phyloP scores from a whole-genome alignment of 176 grass and related monocot genomes.

The Oryza meridionalis region DNA sequence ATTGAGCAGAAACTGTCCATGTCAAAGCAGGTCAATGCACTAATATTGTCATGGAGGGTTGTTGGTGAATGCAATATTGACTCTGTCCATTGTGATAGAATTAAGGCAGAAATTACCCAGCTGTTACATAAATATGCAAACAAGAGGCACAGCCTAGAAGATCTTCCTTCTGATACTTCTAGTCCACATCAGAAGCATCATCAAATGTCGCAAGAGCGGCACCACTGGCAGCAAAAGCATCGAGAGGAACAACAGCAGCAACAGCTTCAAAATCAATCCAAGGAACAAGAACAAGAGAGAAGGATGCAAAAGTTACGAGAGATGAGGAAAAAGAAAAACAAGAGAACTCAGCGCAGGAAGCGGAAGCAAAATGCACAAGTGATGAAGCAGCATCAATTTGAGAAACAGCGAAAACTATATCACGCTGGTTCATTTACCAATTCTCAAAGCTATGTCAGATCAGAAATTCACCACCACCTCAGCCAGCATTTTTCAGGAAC shows the following conservation, averaged over 20 bases:
- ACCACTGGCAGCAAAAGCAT: not conserved
- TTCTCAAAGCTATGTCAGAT: not conserved
- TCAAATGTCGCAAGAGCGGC: not conserved
- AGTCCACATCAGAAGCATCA: not conserved
- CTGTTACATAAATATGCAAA: conserved; percentile 43
- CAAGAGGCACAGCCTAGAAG: conserved; percentile 29
- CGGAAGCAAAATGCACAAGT: not conserved
- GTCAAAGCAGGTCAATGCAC: conserved; percentile 40
- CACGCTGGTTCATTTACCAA: not conserved
- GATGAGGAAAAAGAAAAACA: not conserved
- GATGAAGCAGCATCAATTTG: not conserved
- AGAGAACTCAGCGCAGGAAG: not conserved
- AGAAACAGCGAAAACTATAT: not conserved
- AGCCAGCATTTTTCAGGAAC: not conserved
- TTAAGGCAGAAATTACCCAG: conserved; percentile 50
- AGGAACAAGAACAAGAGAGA: not conserved
- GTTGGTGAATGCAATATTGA: conserved; percentile 32
- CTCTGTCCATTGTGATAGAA: conserved; percentile 6
- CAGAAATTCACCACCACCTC: not conserved
- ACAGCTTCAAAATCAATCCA: not conserved
- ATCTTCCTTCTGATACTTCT: not conserved
- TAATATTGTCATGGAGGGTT: conserved; percentile 43
- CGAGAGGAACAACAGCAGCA: not conserved
- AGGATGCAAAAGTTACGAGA: not conserved
- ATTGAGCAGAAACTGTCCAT: conserved; percentile 36